Percentiles rank a stretch among this genome's conserved stretches.
Evolutionary conservation across 2,329 filamentous ascomycete genomes (phyloP).

Genomic region (Aspergillus novofumigatus): DNA sequence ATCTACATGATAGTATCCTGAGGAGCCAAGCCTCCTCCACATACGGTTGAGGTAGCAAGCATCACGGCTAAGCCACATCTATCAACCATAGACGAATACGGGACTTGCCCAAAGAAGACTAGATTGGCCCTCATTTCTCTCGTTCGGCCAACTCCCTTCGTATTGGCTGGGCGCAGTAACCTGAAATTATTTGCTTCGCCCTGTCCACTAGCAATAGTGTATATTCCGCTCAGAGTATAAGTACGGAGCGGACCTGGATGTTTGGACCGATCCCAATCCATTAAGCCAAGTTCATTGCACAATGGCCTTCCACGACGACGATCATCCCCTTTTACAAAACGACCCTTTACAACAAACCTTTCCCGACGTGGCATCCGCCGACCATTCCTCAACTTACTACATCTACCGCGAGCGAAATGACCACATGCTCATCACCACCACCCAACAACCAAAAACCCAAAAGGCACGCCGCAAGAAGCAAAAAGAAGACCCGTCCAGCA

Average conservation of each 20-base stretch:
- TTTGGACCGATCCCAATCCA: neutral
- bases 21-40: no score
- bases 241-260: neutral
- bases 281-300: no score
- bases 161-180: neutral
- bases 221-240: neutral
- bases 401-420: slow-evolving; percentile 8
- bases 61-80: neutral
- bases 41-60: no score
- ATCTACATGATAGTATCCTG: no score
- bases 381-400: slow-evolving; percentile 7
- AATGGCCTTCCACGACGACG: no score
- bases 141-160: neutral
- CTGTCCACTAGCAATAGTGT: neutral
- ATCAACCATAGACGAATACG: neutral
- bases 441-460: slow-evolving; percentile 1
- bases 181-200: no score
- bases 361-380: neutral
- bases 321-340: neutral
- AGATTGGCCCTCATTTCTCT: neutral
- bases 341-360: neutral
- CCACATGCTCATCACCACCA: slow-evolving; percentile 8
- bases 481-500: neutral
- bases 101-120: neutral
- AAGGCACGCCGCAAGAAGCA: neutral